These are phyloP conservation scores for Cryptococcus sp. DNA, from an alignment of 1,284 basidiomycete genomes.

Conservation along the genomic window DNA sequence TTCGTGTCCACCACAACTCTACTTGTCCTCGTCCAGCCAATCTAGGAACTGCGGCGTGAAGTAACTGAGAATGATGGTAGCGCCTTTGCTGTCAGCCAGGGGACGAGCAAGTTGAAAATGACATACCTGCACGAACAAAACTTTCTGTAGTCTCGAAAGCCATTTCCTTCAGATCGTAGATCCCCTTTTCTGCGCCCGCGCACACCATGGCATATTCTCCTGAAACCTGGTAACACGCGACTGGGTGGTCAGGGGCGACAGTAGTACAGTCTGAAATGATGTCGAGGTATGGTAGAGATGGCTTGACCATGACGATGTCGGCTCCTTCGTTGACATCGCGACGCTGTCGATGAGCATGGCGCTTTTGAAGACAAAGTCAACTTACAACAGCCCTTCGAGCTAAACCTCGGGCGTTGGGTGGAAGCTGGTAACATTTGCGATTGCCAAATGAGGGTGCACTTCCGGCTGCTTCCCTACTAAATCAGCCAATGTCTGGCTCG, in stretches of 20 bases:
- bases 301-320: slow-evolving; percentile 99
- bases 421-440: slow-evolving; percentile 96
- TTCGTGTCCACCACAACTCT: background rate
- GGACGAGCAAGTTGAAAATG: background rate
- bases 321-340: slow-evolving; percentile 92
- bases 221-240: slow-evolving; percentile 94
- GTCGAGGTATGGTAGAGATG: slow-evolving; percentile 91
- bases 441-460: slow-evolving; percentile 92
- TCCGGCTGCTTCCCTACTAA: slow-evolving; percentile 81
- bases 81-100: slow-evolving; percentile 54
- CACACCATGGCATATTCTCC: slow-evolving; percentile 97
- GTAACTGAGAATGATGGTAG: slow-evolving; percentile 85
- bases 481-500: background rate
- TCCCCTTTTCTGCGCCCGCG: slow-evolving; percentile 86
- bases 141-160: slow-evolving; percentile 88
- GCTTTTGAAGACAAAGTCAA: slow-evolving; percentile 3
- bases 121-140: slow-evolving; percentile 81
- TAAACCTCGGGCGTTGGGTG: slow-evolving; percentile 79
- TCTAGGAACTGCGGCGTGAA: slow-evolving; percentile 94
- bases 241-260: slow-evolving; percentile 76
- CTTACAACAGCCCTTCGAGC: slow-evolving; percentile 88
- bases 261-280: slow-evolving; percentile 83
- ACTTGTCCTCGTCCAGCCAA: slow-evolving; percentile 61
- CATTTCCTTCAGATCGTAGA: slow-evolving; percentile 87
- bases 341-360: slow-evolving; percentile 53